phyloP scores from a whole-genome alignment of 306 rosid genomes.

The Prunus mira region DNA sequence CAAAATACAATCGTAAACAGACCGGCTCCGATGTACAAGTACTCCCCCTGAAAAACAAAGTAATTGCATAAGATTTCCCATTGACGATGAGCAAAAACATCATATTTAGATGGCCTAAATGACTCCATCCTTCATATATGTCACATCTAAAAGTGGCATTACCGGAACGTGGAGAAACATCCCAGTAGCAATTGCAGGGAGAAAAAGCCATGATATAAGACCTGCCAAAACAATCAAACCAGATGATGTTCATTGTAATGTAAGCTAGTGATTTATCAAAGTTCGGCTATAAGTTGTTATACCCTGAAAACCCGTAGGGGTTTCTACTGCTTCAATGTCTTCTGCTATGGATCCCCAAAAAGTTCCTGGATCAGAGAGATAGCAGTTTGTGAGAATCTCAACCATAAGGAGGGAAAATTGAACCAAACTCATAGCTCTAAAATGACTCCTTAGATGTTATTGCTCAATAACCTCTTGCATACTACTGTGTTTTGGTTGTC shows the following conservation, averaged over 20 bases:
- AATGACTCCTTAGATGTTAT: not conserved
- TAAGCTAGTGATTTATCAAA: conserved; percentile 1
- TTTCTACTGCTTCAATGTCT: conserved; percentile 56
- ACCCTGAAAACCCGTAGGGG: conserved; percentile 98
- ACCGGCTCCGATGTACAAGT: conserved; percentile 79
- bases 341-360: conserved; percentile 69
- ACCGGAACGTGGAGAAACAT: conserved; percentile 81
- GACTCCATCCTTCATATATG: not conserved
- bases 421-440: not conserved
- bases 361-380: conserved; percentile 43
- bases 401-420: not conserved
- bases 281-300: not conserved
- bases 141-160: conserved; percentile 16
- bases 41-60: conserved; percentile 67
- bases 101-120: not conserved
- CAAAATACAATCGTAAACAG: conserved; percentile 69
- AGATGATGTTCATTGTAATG: not conserved
- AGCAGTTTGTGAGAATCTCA: not conserved
- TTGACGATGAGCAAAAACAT: not conserved
- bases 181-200: conserved; percentile 79
- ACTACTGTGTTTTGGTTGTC: not conserved
- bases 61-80: not conserved
- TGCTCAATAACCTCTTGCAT: not conserved
- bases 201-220: conserved; percentile 81
- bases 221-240: conserved; percentile 44